Conservation (phyloP, 1,139 yeast genomes). For the Scheffersomyces insectosa region DNA sequence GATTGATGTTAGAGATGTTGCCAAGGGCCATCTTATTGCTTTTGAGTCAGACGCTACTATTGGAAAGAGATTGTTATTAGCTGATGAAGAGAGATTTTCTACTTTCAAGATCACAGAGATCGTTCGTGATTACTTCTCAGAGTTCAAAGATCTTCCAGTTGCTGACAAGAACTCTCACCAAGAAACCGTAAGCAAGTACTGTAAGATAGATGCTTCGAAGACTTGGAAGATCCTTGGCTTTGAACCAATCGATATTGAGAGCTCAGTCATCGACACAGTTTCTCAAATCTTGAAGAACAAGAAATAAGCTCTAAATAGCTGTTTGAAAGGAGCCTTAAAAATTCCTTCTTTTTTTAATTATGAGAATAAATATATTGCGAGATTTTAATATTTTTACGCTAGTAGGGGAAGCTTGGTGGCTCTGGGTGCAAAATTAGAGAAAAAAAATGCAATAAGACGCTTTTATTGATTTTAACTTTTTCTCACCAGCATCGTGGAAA, state of each 20-base stretch:
- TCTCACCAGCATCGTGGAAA: too few relatives aligned
- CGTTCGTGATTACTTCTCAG: constrained; percentile 13
- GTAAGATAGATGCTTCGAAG: constrained; percentile 16
- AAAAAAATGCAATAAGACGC: too few relatives aligned
- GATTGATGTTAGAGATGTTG: constrained; percentile 44
- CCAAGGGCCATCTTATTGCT: constrained; percentile 35
- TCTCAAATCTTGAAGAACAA: constrained; percentile 28
- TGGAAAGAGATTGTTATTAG: constrained; percentile 27
- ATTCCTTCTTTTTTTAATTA: too few relatives aligned
- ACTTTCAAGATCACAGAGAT: constrained; percentile 35
- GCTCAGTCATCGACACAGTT: constrained; percentile 41
- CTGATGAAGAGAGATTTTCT: constrained; percentile 28
- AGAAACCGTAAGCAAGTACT: background rate
- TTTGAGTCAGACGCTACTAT: constrained; percentile 25
- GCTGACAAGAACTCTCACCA: constrained; percentile 42
- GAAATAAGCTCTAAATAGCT: too few relatives aligned
- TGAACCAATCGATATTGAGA: constrained; percentile 31
- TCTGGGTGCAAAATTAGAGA: too few relatives aligned
- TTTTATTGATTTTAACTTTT: too few relatives aligned
- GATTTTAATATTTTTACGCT: too few relatives aligned
- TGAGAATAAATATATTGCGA: too few relatives aligned
- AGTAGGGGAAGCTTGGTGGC: too few relatives aligned
- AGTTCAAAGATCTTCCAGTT: constrained; percentile 34
- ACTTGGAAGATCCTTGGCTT: constrained; percentile 10
- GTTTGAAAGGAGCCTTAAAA: too few relatives aligned